phyloP scores from a whole-genome alignment of 805 yeast species.

The Saturnispora zaruensis region DNA sequence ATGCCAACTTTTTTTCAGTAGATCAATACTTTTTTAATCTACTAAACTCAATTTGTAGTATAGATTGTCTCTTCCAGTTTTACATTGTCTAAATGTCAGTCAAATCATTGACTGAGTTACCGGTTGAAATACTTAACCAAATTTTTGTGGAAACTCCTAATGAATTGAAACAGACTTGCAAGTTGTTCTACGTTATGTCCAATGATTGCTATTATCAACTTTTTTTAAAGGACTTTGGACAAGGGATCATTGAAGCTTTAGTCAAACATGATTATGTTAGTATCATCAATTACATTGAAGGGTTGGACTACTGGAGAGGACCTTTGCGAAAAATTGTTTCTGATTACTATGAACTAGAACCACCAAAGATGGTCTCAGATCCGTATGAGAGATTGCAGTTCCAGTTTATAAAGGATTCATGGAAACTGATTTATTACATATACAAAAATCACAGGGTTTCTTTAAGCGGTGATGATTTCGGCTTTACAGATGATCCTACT shows the following conservation, averaged over 20 bases:
- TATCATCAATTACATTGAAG: conserved; percentile 24
- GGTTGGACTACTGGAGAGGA: conserved; percentile 31
- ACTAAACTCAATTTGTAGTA: not conserved
- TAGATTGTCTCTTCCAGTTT: not conserved
- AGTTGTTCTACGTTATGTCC: conserved; percentile 36
- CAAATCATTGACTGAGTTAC: conserved; percentile 20
- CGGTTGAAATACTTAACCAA: conserved; percentile 23
- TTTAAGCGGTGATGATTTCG: conserved; percentile 34
- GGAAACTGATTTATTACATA: conserved; percentile 45
- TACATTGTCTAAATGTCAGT: not conserved
- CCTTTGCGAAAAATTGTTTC: conserved; percentile 22
- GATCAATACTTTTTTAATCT: not conserved
- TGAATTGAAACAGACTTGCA: conserved; percentile 25
- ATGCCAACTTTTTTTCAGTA: not conserved
- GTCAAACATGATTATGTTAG: conserved; percentile 20
- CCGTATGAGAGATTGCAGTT: conserved; percentile 20
- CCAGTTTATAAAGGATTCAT: conserved; percentile 40
- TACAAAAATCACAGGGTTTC: conserved; percentile 44
- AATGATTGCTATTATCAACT: conserved; percentile 39
- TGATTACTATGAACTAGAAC: conserved; percentile 15
- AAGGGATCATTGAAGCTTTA: conserved; percentile 18
- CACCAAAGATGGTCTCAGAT: conserved; percentile 2
- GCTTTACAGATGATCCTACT: conserved; percentile 31
- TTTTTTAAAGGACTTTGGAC: conserved; percentile 27
- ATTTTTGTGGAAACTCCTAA: conserved; percentile 24